Evolutionary conservation across 805 yeast species (phyloP), one percentile per base, ranked within the genome.

Genomic region (Candida namnaoensis): DNA sequence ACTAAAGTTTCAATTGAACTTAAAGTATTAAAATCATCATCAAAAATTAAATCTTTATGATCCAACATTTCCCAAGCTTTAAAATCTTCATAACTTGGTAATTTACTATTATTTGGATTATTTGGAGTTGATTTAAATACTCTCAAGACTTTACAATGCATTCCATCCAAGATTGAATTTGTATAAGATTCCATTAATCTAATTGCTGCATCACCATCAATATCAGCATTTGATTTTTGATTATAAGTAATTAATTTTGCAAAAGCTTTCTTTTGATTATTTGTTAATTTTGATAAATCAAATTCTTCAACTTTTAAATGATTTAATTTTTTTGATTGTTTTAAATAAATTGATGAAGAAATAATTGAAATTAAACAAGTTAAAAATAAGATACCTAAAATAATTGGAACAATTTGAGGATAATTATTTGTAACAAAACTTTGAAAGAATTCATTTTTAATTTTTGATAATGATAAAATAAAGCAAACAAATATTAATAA

Each of bases 21-120:
- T 19, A 36, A 14, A 14, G 33, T 15, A 19, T 36, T 36, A 19
- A 13, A 36, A 26, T 36, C 38, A 26, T 36, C 33, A 36, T 36
- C 38, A 15, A 36, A 36, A 10, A 36, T 36, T 24, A 36, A 36
- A 19, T 36, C 14, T 27, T 27, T 36, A 19, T 36, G 23, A n/a
- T 36, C 38, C 11, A 36, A 13, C 7, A 7, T 12, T 14, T 36
- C 38, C 38, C 38, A 36, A 27, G 38, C 38, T 36, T 36, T 36
- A 5, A 36, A 36, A 9, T 36, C n/a, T 26, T 36, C 38, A 36
- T 36, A 36, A 11, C 32, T 26, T 13, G 33, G n/a, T 26, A 26
- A 26, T 26, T 26, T 23, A 8, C 9, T n/a, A 13, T 27, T 15
- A 35, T 23, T 24, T 23, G 9, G 9, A 10, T 9, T 3, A 26